phyloP scores from a whole-genome alignment of 208 protist species.

The Leishmania martiniquensis region DNA sequence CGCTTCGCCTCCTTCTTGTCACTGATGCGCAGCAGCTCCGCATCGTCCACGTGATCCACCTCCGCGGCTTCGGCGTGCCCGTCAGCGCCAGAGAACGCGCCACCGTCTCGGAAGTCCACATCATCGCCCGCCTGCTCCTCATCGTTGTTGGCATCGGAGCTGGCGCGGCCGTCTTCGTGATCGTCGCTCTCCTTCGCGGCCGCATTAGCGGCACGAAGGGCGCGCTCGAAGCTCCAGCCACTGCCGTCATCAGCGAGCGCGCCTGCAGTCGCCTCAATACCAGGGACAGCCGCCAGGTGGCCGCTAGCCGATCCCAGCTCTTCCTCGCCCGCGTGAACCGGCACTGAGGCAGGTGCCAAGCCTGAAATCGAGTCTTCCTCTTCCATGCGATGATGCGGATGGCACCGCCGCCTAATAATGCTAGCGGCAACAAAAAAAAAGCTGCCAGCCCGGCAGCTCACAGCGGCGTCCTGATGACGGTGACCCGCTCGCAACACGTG shows the following conservation, averaged over 20 bases:
- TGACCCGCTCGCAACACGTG: neutral
- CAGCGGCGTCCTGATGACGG: neutral
- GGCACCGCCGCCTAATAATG: no score
- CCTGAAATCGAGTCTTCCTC: slow-evolving; percentile 40
- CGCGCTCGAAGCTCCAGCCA: slow-evolving; percentile 31
- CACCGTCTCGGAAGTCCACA: slow-evolving; percentile 16
- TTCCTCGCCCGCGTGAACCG: slow-evolving; percentile 4
- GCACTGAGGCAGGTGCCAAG: slow-evolving; percentile 16
- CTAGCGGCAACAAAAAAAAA: neutral
- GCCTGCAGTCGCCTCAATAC: neutral
- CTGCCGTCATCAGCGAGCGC: neutral
- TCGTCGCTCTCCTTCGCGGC: neutral
- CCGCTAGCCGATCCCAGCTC: neutral
- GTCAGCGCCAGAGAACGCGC: neutral
- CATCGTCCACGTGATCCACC: slow-evolving; percentile 31
- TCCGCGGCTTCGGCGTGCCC: slow-evolving; percentile 1
- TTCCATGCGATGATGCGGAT: slow-evolving; percentile 34
- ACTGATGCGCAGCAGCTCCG: slow-evolving; percentile 39
- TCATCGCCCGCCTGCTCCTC: slow-evolving; percentile 4
- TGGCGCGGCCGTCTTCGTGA: neutral
- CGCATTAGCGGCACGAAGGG: slow-evolving; percentile 12
- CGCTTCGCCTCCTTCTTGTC: slow-evolving; percentile 63
- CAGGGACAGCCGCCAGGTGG: neutral
- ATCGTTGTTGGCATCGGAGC: neutral
- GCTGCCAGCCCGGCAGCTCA: neutral